Evolutionary conservation across 2,329 filamentous ascomycete genomes (phyloP).

Genomic region (Clonostachys sp.): DNA sequence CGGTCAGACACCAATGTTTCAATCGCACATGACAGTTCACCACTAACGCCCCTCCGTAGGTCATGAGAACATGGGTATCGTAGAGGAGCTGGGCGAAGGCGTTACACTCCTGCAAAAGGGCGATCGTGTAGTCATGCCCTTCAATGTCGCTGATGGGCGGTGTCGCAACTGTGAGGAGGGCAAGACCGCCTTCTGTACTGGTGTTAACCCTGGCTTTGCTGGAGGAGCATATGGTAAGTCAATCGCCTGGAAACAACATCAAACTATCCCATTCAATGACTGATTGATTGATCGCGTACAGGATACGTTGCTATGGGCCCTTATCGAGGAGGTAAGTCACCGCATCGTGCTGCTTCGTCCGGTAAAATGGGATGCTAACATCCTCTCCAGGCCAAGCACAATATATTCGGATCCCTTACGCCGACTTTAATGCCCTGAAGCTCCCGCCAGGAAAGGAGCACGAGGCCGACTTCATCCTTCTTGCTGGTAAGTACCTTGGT

Average conservation of each 20-base stretch:
- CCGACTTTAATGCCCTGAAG: constrained; percentile 62
- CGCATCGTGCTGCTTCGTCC: not conserved
- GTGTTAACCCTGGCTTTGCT: constrained; percentile 33
- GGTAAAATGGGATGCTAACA: not conserved
- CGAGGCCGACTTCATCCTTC: constrained; percentile 54
- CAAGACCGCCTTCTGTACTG: constrained; percentile 61
- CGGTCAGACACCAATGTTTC: constrained; percentile 18
- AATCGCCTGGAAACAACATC: not conserved
- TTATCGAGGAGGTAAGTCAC: constrained; percentile 27
- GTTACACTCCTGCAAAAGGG: constrained; percentile 59
- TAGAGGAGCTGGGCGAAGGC: constrained; percentile 49
- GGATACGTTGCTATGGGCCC: constrained; percentile 58
- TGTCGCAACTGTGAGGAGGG: constrained; percentile 63
- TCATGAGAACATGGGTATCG: constrained; percentile 58
- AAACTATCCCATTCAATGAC: not conserved
- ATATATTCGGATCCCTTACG: constrained; percentile 60
- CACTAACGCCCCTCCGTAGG: constrained; percentile 8
- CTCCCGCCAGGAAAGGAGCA: constrained; percentile 56
- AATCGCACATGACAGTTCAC: not conserved
- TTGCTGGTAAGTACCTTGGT: constrained; percentile 38
- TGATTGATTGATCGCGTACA: constrained; percentile 1
- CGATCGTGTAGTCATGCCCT: constrained; percentile 60
- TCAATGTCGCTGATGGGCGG: constrained; percentile 60
- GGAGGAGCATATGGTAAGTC: constrained; percentile 22
- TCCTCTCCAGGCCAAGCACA: constrained; percentile 48